These are phyloP conservation scores for Brassica incana DNA, from an alignment of 345 rosid species.

Conservation along the genomic window DNA sequence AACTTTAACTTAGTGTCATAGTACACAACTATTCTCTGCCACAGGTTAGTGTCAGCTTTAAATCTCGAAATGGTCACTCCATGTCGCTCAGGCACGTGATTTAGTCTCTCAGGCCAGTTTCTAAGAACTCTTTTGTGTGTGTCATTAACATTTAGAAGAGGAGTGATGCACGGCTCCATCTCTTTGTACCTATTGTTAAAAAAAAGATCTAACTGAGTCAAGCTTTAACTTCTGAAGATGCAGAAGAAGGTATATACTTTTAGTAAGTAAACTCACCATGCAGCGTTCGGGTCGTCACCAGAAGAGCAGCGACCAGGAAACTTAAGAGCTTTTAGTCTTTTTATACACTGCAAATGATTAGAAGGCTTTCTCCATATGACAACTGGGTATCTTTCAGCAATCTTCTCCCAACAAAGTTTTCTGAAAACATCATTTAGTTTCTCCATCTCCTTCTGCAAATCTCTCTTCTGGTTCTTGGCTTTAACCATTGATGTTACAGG, in stretches of 20 bases:
- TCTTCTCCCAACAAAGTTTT: conserved; percentile 70
- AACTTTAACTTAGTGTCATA: conserved; percentile 50
- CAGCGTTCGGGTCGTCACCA: conserved; percentile 51
- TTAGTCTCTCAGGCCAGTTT: conserved; percentile 59
- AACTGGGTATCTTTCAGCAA: conserved; percentile 50
- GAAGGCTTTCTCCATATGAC: conserved; percentile 71
- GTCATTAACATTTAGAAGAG: conserved; percentile 37
- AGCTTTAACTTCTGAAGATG: conserved; percentile 16
- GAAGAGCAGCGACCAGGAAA: conserved; percentile 46
- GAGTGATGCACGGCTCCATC: conserved; percentile 65
- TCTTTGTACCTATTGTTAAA: conserved; percentile 46
- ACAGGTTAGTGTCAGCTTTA: conserved; percentile 44
- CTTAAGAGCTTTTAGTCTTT: conserved; percentile 32
- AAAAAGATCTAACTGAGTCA: neutral
- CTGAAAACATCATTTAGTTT: conserved; percentile 52
- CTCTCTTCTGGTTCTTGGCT: conserved; percentile 53
- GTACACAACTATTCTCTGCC: conserved; percentile 48
- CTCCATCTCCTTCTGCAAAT: conserved; percentile 52
- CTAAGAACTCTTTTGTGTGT: conserved; percentile 24
- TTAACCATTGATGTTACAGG: conserved; percentile 55
- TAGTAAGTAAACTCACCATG: conserved; percentile 48
- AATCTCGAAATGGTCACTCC: conserved; percentile 42
- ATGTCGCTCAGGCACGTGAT: conserved; percentile 44
- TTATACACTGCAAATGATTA: conserved; percentile 57
- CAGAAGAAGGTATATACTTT: neutral